phyloP scores from a whole-genome alignment of 352 stramenopile species.

The Thraustotheca clavata region DNA sequence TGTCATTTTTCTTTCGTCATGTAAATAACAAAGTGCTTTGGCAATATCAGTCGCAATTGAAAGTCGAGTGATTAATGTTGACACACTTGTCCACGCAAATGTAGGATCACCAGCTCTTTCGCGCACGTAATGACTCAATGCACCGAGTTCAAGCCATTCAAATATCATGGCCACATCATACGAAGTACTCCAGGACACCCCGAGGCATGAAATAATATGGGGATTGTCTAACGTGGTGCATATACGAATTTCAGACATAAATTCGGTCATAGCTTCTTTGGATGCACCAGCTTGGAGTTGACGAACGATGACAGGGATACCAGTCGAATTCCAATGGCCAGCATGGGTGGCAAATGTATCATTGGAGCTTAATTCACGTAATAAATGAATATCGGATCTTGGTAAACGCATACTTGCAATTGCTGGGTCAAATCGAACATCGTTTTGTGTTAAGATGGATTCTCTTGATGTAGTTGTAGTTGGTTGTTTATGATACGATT shows the following conservation, averaged over 20 bases:
- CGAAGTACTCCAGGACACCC: constrained; percentile 16
- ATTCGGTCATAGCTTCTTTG: not conserved
- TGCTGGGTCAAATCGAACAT: constrained; percentile 18
- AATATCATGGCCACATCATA: constrained; percentile 29
- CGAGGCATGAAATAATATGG: constrained; percentile 5
- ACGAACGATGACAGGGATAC: constrained; percentile 4
- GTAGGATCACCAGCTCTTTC: not conserved
- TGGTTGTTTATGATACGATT: too few relatives aligned
- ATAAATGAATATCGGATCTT: not conserved
- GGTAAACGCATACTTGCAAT: not conserved
- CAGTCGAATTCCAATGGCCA: constrained; percentile 1
- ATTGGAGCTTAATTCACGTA: not conserved
- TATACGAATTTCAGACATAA: constrained; percentile 11
- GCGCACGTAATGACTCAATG: constrained; percentile 33
- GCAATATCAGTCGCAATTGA: constrained; percentile 34
- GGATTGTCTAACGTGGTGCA: not conserved
- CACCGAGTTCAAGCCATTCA: constrained; percentile 32
- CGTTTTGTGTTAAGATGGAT: not conserved
- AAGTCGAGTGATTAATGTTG: constrained; percentile 25
- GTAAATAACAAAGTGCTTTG: constrained; percentile 36
- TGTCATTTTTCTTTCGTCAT: constrained; percentile 29
- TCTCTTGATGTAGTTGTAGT: not conserved
- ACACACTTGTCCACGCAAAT: constrained; percentile 5
- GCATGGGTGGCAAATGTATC: not conserved
- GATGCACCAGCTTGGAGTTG: not conserved